Conservation (phyloP, 495 filamentous ascomycete species). For the Penicillium parvum region DNA sequence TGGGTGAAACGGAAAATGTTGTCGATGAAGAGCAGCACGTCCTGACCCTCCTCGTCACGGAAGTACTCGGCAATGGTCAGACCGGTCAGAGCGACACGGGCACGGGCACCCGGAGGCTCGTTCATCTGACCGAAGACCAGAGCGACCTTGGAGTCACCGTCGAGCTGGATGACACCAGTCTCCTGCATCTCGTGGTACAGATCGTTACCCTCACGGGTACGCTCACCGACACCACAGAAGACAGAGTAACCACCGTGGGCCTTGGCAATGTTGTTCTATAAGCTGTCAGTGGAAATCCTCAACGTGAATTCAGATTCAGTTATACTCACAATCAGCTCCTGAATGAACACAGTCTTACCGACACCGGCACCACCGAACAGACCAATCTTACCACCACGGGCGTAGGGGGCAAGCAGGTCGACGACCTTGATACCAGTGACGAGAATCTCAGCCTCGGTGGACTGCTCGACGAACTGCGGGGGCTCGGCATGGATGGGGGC, state of each 20-base stretch:
- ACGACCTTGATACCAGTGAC: constrained; percentile 99
- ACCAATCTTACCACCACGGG: constrained; percentile 99
- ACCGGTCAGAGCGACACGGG: constrained; percentile 97
- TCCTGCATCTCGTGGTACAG: constrained; percentile 99
- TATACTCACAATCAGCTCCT: constrained; percentile 84
- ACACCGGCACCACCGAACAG: constrained; percentile 99
- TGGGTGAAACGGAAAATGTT: constrained; percentile 99
- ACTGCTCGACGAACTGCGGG: constrained; percentile 87
- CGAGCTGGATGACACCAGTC: constrained; percentile 97
- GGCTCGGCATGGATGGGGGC: constrained; percentile 92
- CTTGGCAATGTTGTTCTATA: constrained; percentile 98
- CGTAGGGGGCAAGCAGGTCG: constrained; percentile 95
- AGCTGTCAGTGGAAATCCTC: not conserved
- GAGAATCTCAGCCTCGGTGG: constrained; percentile 90
- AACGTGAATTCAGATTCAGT: not conserved
- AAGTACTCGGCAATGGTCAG: constrained; percentile 91
- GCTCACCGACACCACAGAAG: constrained; percentile 99
- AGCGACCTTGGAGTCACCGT: constrained; percentile 98
- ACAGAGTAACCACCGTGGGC: constrained; percentile 99
- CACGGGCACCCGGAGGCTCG: constrained; percentile 98
- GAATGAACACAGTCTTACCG: constrained; percentile 99
- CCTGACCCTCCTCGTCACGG: constrained; percentile 96
- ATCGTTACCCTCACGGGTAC: constrained; percentile 99
- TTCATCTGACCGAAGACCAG: constrained; percentile 99
- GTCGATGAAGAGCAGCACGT: constrained; percentile 99